phyloP scores from a whole-genome alignment of 192 early-diverging fungal genomes.

The Backusella luteola region DNA sequence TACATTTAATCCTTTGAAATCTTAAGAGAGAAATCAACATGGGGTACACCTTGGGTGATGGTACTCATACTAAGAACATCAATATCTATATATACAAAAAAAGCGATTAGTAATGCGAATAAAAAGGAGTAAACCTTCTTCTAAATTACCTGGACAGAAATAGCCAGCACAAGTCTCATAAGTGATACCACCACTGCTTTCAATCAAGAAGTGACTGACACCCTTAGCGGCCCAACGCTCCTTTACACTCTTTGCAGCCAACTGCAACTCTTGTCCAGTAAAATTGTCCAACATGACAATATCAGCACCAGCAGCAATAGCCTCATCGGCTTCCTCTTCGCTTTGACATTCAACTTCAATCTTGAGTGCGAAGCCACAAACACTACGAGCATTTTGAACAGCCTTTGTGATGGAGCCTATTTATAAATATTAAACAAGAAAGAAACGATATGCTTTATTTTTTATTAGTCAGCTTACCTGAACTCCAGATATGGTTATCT shows the following conservation, averaged over 20 bases:
- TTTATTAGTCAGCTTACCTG: slow-evolving; percentile 34
- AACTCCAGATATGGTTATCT: slow-evolving; percentile 98
- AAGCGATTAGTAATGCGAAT: not conserved
- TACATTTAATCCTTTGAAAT: slow-evolving; percentile 40
- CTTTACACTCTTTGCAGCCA: slow-evolving; percentile 73
- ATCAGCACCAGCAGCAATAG: slow-evolving; percentile 93
- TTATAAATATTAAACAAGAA: not conserved
- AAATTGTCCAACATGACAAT: slow-evolving; percentile 99
- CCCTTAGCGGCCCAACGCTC: slow-evolving; percentile 63
- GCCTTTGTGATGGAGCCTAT: slow-evolving; percentile 91
- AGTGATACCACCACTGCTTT: slow-evolving; percentile 95
- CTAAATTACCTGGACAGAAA: slow-evolving; percentile 70
- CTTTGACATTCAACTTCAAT: slow-evolving; percentile 97
- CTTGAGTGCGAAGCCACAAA: slow-evolving; percentile 91
- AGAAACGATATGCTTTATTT: not conserved
- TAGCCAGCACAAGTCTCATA: slow-evolving; percentile 78
- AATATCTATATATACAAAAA: slow-evolving; percentile 25
- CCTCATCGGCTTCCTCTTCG: slow-evolving; percentile 92
- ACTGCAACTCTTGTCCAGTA: slow-evolving; percentile 62
- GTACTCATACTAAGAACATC: slow-evolving; percentile 93
- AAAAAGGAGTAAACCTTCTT: not conserved
- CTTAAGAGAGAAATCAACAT: slow-evolving; percentile 98
- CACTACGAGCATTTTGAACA: slow-evolving; percentile 72
- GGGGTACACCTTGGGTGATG: slow-evolving; percentile 91
- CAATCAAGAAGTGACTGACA: slow-evolving; percentile 72